A percentile compares a stretch with the other conserved stretches of the same genome.
Conservation (phyloP, 2,329 filamentous ascomycete genomes). For the Colletotrichum sp. region DNA sequence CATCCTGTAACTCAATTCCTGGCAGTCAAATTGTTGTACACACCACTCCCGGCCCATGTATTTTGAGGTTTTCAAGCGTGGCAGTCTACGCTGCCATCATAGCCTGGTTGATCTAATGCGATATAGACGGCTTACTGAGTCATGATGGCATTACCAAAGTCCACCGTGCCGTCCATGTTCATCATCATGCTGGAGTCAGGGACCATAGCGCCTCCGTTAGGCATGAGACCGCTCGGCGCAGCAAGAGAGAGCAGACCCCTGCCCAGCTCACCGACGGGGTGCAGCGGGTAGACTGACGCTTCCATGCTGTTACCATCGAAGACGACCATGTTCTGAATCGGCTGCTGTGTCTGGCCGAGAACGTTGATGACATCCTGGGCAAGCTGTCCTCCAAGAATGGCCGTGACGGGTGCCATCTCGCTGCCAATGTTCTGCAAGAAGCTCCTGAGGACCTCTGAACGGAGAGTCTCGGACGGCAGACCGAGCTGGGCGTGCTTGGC, state of each 20-base stretch:
- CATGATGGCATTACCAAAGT: constrained; percentile 18
- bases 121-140: constrained; percentile 6
- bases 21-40: background rate
- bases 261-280: constrained; percentile 68
- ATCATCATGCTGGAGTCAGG: constrained; percentile 21
- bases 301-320: constrained; percentile 87
- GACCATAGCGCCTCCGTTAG: constrained; percentile 17
- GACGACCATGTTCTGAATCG: constrained; percentile 91
- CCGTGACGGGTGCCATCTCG: constrained; percentile 85
- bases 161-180: constrained; percentile 19
- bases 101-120: background rate
- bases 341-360: constrained; percentile 87
- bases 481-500: constrained; percentile 78
- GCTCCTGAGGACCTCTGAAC: constrained; percentile 74
- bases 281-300: constrained; percentile 80
- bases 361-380: constrained; percentile 98
- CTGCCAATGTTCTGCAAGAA: constrained; percentile 87
- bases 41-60: background rate
- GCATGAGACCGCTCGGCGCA: constrained; percentile 9
- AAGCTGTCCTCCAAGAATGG: constrained; percentile 87
- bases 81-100: background rate
- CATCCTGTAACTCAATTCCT: background rate
- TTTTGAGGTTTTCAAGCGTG: background rate
- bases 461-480: constrained; percentile 70
- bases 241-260: constrained; percentile 45